These are phyloP conservation scores for Lecanicillium sp. DNA, from an alignment of 2,329 filamentous ascomycete species.

Conservation along the genomic window DNA sequence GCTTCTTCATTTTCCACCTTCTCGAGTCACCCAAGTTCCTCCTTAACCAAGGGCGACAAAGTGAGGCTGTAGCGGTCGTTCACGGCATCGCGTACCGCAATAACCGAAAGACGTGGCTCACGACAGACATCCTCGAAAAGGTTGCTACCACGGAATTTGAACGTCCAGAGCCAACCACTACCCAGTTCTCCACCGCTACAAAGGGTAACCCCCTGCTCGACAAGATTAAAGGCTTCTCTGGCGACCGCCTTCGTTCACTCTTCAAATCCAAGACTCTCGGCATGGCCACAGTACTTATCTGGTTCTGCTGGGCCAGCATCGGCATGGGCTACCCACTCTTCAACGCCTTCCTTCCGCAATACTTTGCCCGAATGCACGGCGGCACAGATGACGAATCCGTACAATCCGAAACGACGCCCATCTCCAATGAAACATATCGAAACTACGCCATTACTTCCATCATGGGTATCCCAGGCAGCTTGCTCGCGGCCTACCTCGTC, in stretches of 20 bases:
- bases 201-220: conserved; percentile 39
- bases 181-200: conserved; percentile 11
- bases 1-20: conserved; percentile 73
- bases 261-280: conserved; percentile 47
- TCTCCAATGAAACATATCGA: conserved; percentile 54
- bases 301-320: conserved; percentile 76
- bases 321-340: conserved; percentile 84
- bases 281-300: conserved; percentile 48
- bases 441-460: conserved; percentile 77
- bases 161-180: conserved; percentile 11
- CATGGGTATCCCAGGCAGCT: conserved; percentile 66
- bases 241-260: conserved; percentile 57
- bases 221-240: conserved; percentile 58
- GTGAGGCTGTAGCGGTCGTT: conserved; percentile 71
- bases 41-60: conserved; percentile 65
- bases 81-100: conserved; percentile 72
- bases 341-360: conserved; percentile 85
- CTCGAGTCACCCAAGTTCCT: conserved; percentile 83
- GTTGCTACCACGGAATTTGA: conserved; percentile 38
- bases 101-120: conserved; percentile 63
- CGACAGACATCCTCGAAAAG: conserved; percentile 55
- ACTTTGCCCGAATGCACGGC: conserved; percentile 53
- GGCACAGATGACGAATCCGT: conserved; percentile 19
- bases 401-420: conserved; percentile 23
- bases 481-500: conserved; percentile 67